phyloP scores from a whole-genome alignment of 2,329 filamentous ascomycete genomes.

The Gaeumannomyces tritici region DNA sequence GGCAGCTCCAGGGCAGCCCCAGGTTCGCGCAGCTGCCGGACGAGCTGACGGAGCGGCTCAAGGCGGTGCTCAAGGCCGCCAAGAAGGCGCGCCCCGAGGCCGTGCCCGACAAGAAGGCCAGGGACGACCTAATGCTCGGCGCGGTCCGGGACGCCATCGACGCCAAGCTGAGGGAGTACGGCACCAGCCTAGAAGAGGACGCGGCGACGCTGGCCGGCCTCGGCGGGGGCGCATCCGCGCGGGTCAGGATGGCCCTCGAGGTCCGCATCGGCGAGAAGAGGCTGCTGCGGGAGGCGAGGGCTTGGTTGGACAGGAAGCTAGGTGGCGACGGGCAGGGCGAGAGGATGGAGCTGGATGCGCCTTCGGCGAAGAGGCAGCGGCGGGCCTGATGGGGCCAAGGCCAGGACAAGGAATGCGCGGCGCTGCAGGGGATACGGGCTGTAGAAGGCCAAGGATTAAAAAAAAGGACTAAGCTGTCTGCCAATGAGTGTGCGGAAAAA shows the following conservation, averaged over 20 bases:
- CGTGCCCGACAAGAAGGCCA: slow-evolving; percentile 37
- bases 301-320: not conserved
- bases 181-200: slow-evolving; percentile 20
- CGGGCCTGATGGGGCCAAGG: not conserved
- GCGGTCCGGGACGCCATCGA: slow-evolving; percentile 23
- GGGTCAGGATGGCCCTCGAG: slow-evolving; percentile 18
- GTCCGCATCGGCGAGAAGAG: slow-evolving; percentile 26
- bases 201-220: slow-evolving; percentile 7
- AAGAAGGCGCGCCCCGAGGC: slow-evolving; percentile 26
- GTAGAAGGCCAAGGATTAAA: too few species aligned
- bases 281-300: slow-evolving; percentile 17
- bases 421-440: too few species aligned
- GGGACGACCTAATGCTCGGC: slow-evolving; percentile 34
- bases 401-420: too few species aligned
- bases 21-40: slow-evolving; percentile 32
- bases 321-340: not conserved
- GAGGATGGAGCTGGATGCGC: not conserved
- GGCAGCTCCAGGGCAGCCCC: slow-evolving; percentile 22
- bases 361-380: not conserved
- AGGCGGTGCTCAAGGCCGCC: slow-evolving; percentile 36
- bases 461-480: not conserved
- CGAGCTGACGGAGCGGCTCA: slow-evolving; percentile 42
- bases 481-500: not conserved
- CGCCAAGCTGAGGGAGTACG: slow-evolving; percentile 16
- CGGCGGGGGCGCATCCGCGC: slow-evolving; percentile 4